These are phyloP conservation scores for Trametes maxima DNA, from an alignment of 768 basidiomycete genomes.

Conservation along the genomic window DNA sequence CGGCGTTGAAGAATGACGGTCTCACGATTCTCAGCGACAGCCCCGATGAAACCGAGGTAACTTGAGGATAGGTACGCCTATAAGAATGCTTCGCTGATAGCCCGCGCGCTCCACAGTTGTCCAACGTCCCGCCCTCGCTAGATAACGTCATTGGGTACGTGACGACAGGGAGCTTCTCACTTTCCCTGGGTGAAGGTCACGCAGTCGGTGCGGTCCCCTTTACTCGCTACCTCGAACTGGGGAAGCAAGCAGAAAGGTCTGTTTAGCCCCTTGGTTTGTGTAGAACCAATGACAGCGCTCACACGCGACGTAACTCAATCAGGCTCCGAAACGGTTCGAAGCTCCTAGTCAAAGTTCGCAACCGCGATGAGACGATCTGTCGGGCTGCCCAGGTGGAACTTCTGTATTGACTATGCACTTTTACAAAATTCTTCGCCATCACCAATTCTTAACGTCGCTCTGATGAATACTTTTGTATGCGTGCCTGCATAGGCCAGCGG, in stretches of 20 bases:
- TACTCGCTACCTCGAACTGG: slow-evolving; percentile 49
- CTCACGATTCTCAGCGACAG: slow-evolving; percentile 20
- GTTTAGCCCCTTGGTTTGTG: background rate
- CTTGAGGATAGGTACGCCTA: background rate
- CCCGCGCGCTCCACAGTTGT: slow-evolving; percentile 40
- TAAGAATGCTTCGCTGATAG: background rate
- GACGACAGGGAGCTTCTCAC: slow-evolving; percentile 82
- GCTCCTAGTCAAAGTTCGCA: slow-evolving; percentile 65
- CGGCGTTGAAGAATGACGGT: slow-evolving; percentile 29
- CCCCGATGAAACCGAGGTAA: slow-evolving; percentile 37
- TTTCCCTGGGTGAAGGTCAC: slow-evolving; percentile 75
- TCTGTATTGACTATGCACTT: slow-evolving; percentile 27
- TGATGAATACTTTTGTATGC: too few relatives aligned
- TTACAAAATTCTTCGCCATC: too few relatives aligned
- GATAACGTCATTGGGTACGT: slow-evolving; percentile 74
- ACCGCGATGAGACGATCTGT: slow-evolving; percentile 56
- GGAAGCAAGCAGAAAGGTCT: slow-evolving; percentile 50
- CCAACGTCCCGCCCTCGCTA: slow-evolving; percentile 43
- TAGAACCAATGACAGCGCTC: background rate
- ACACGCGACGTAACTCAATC: background rate
- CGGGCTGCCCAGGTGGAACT: slow-evolving; percentile 52
- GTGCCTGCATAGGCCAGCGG: too few relatives aligned
- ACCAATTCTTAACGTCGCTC: too few relatives aligned
- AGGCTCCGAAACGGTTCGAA: slow-evolving; percentile 20
- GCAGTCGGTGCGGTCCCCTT: slow-evolving; percentile 78